A percentile compares a stretch with the other conserved stretches of the same genome.
phyloP scores from a whole-genome alignment of 495 filamentous ascomycete species.

The Penicillium chermesinum region DNA sequence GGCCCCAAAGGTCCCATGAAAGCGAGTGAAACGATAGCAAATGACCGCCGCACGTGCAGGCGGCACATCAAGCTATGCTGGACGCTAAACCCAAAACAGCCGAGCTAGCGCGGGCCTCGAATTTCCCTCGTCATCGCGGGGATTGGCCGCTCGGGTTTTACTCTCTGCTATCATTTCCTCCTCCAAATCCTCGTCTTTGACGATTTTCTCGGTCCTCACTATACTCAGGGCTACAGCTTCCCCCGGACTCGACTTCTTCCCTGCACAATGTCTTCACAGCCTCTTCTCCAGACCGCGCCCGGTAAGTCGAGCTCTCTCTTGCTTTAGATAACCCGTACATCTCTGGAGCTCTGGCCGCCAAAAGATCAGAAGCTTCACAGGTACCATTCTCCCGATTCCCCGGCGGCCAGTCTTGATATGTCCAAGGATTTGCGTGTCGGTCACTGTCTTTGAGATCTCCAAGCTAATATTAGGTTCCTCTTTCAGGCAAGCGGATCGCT shows the following conservation, averaged over 20 bases:
- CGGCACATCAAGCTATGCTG: no score
- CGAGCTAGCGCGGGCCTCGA: neutral
- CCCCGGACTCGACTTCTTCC: neutral
- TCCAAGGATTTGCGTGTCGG: neutral
- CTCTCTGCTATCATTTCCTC: neutral
- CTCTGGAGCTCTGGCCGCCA: neutral
- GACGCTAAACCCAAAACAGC: constrained; percentile 6
- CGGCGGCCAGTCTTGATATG: neutral
- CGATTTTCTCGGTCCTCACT: no score
- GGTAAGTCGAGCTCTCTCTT: constrained; percentile 1
- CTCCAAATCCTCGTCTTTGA: no score
- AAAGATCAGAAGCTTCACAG: neutral
- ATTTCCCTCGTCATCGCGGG: neutral
- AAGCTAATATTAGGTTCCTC: neutral
- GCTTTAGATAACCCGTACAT: no score
- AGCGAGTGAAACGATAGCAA: constrained; percentile 5
- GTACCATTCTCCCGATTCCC: neutral
- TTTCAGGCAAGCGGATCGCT: constrained; percentile 89
- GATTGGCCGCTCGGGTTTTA: neutral
- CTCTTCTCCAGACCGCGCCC: constrained; percentile 3
- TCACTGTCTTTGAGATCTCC: neutral
- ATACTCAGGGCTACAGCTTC: no score
- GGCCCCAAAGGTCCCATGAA: neutral
- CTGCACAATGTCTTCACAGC: constrained; percentile 3
- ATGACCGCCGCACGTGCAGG: constrained; percentile 9